Conservation (phyloP, 2,329 filamentous ascomycete genomes). For the Ophiognomonia clavigignenti-juglandacearum region DNA sequence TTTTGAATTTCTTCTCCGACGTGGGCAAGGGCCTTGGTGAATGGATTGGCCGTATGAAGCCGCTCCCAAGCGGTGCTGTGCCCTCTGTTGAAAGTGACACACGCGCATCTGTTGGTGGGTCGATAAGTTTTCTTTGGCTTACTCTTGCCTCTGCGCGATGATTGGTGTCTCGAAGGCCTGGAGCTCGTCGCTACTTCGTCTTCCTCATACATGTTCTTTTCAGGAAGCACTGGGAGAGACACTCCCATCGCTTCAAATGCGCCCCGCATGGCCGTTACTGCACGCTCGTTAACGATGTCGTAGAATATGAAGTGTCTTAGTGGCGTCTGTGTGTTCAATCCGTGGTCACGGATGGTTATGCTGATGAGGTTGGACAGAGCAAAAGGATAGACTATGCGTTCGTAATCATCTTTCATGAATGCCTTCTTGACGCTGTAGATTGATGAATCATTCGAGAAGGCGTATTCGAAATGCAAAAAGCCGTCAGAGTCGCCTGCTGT, state of each 20-base stretch:
- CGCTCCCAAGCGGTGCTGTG: not conserved
- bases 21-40: not conserved
- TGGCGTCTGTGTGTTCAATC: not conserved
- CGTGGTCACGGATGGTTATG: not conserved
- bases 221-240: not conserved
- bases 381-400: not conserved
- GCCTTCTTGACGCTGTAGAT: not conserved
- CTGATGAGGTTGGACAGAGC: slow-evolving; percentile 1
- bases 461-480: not conserved
- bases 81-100: not conserved
- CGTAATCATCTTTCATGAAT: not conserved
- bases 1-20: not conserved
- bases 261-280: not conserved
- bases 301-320: not conserved
- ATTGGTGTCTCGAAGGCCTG: not conserved
- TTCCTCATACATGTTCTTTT: not conserved
- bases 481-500: too few relatives aligned
- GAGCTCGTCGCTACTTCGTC: not conserved
- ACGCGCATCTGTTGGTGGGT: too few relatives aligned
- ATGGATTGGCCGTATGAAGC: not conserved
- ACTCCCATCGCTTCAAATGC: not conserved
- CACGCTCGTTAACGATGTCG: not conserved
- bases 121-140: not conserved
- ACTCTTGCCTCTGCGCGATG: not conserved
- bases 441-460: not conserved